Conservation (phyloP, 306 rosid genomes). For the Dalbergia cochinchinensis region DNA sequence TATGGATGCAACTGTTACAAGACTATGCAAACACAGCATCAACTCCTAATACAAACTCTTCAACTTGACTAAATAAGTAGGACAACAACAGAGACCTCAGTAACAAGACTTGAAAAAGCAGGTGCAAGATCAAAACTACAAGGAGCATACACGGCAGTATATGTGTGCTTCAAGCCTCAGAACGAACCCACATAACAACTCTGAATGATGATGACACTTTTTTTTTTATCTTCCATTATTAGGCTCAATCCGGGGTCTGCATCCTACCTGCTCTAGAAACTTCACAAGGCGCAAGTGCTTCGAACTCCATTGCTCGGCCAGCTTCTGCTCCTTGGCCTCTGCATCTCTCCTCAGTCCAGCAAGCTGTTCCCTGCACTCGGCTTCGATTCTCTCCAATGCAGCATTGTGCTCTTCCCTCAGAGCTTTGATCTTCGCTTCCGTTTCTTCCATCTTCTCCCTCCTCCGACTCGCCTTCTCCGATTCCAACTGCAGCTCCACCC, state of each 20-base stretch:
- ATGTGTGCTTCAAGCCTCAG: constrained; percentile 29
- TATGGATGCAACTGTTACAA: constrained; percentile 3
- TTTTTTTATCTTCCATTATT: background rate
- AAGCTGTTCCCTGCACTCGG: background rate
- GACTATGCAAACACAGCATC: constrained; percentile 2
- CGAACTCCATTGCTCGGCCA: background rate
- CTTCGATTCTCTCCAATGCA: background rate
- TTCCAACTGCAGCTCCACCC: background rate
- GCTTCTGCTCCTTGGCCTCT: background rate
- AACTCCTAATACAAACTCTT: background rate
- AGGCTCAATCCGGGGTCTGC: background rate
- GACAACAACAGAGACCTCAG: background rate
- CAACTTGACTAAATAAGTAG: background rate
- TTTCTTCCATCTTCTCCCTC: background rate
- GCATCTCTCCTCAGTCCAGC: background rate
- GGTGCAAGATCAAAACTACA: constrained; percentile 44
- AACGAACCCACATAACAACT: background rate
- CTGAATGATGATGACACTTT: constrained; percentile 9
- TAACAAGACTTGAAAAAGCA: background rate
- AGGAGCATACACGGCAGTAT: constrained; percentile 21
- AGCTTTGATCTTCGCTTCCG: background rate
- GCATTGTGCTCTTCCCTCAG: background rate
- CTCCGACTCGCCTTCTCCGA: background rate
- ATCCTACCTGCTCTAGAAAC: background rate
- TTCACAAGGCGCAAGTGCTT: background rate